Evolutionary conservation across 2,329 filamentous ascomycete genomes (phyloP).

Genomic region (Ophiostoma tasmaniense): DNA sequence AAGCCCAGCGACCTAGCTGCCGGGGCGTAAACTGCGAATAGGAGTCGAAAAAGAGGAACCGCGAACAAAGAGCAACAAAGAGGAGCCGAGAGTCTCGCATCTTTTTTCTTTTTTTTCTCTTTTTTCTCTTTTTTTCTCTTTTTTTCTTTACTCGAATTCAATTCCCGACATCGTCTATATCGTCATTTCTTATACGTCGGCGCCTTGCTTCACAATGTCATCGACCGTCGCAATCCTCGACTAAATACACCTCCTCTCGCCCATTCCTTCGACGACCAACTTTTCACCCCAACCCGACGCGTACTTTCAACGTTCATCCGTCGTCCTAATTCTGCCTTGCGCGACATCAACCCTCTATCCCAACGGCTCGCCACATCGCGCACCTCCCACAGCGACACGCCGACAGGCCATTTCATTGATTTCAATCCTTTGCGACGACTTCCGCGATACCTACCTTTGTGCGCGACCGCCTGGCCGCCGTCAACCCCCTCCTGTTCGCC

Average conservation of each 20-base stretch:
- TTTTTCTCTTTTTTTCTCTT: neutral
- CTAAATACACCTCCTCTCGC: neutral
- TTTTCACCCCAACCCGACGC: neutral
- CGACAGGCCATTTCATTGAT: neutral
- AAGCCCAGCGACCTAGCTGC: neutral
- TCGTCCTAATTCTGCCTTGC: neutral
- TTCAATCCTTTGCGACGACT: neutral
- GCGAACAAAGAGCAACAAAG: slow-evolving; percentile 6
- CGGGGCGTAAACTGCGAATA: neutral
- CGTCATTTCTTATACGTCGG: neutral
- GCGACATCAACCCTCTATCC: neutral
- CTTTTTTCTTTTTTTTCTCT: neutral
- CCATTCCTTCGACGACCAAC: neutral
- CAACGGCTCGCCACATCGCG: neutral
- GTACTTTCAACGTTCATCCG: neutral
- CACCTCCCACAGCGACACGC: neutral
- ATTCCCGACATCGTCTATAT: neutral
- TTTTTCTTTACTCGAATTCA: neutral
- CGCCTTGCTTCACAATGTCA: neutral
- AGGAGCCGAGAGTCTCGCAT: neutral
- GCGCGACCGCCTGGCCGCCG: neutral
- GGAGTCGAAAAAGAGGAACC: neutral
- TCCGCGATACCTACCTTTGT: neutral
- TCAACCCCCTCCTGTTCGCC: neutral
- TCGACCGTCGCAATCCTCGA: neutral